Evolutionary conservation across 2,329 filamentous ascomycete species (phyloP).

Genomic region (Pseudogymnoascus sp.): DNA sequence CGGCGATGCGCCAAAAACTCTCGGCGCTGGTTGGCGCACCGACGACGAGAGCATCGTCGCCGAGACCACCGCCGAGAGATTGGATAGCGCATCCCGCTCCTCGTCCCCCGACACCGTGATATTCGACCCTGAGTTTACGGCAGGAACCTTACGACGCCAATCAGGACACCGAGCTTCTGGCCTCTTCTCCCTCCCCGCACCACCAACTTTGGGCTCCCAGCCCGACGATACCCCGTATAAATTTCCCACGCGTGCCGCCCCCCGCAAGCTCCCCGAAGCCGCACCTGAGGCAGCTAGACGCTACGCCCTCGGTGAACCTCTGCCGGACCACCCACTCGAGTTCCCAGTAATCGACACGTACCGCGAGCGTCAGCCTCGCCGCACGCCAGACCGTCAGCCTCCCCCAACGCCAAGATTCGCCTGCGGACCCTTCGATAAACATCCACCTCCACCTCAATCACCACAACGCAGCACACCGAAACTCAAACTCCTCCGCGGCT

Average conservation of each 20-base stretch:
- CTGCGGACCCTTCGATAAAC: not conserved
- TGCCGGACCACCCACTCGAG: not conserved
- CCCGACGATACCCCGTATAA: not conserved
- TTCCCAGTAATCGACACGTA: not conserved
- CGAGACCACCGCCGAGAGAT: not conserved
- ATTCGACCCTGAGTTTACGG: not conserved
- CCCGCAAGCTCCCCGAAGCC: not conserved
- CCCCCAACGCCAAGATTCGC: conserved; percentile 3
- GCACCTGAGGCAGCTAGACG: not conserved
- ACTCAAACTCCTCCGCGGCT: not conserved
- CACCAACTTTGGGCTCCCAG: not conserved
- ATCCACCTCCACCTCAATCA: not conserved
- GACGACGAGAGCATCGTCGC: not conserved
- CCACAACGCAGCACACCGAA: not conserved
- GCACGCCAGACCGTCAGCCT: not conserved
- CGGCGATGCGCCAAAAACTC: not conserved
- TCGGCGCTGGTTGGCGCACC: not conserved
- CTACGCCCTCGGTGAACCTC: not conserved
- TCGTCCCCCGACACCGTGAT: not conserved
- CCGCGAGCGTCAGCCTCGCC: not conserved
- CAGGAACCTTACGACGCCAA: not conserved
- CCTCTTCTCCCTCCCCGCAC: not conserved
- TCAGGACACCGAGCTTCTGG: not conserved
- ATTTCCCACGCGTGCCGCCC: not conserved
- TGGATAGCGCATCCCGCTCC: not conserved